phyloP scores from a whole-genome alignment of 495 filamentous ascomycete genomes.

The Lasiosphaeria ovina region DNA sequence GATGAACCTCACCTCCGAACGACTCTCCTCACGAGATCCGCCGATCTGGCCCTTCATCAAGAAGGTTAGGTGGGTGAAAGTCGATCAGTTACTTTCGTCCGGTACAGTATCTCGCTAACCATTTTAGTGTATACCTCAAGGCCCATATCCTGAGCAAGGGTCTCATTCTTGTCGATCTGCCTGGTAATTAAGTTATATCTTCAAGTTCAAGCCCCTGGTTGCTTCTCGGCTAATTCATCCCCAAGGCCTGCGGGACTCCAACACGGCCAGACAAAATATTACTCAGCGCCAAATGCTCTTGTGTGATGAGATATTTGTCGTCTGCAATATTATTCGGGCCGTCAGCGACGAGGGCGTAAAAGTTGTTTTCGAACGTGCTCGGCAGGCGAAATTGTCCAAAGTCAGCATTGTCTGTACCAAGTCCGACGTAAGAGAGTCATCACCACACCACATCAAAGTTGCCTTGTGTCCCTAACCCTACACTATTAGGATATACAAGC shows the following conservation, averaged over 20 bases:
- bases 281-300: constrained; percentile 38
- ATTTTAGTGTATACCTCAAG: constrained; percentile 30
- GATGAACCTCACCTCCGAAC: constrained; percentile 32
- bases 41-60: constrained; percentile 38
- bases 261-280: constrained; percentile 35
- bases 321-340: constrained; percentile 33
- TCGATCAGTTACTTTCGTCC: background rate
- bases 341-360: constrained; percentile 32
- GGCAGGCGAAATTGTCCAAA: constrained; percentile 31
- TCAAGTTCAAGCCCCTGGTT: background rate
- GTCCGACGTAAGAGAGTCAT: constrained; percentile 17
- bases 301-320: constrained; percentile 41
- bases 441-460: background rate
- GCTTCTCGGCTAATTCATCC: background rate
- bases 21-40: constrained; percentile 1
- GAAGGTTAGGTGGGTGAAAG: constrained; percentile 24
- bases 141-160: constrained; percentile 39
- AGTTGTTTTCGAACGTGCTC: constrained; percentile 34
- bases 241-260: constrained; percentile 31
- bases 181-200: constrained; percentile 20
- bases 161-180: constrained; percentile 40
- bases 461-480: background rate
- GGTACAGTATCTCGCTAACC: background rate
- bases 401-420: constrained; percentile 41
- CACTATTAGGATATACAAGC: too few relatives aligned